These are phyloP conservation scores for Pseudogymnoascus sp. DNA, from an alignment of 2,329 filamentous ascomycete species.

Conservation along the genomic window DNA sequence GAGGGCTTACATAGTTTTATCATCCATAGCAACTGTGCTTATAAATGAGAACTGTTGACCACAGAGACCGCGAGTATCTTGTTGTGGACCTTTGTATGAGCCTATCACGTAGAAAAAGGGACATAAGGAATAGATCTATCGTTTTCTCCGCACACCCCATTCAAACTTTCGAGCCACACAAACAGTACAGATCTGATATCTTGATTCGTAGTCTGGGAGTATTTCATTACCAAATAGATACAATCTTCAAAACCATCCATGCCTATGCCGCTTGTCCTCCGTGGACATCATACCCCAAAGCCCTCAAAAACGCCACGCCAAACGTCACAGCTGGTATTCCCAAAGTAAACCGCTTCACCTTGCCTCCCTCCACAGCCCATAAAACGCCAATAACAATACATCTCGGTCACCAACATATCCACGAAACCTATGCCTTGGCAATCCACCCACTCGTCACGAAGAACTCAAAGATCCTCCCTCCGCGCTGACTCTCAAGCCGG, in stretches of 20 bases:
- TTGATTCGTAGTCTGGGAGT: neutral
- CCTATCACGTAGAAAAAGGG: neutral
- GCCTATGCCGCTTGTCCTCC: neutral
- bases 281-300: neutral
- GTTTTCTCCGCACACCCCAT: neutral
- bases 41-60: neutral
- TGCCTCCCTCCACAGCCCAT: neutral
- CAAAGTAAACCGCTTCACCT: neutral
- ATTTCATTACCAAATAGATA: neutral
- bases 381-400: neutral
- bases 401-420: neutral
- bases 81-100: neutral
- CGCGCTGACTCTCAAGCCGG: constrained; percentile 74
- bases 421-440: constrained; percentile 57
- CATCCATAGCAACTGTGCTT: neutral
- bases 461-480: constrained; percentile 83
- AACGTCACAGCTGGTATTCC: neutral
- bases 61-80: neutral
- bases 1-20: neutral
- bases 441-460: constrained; percentile 92
- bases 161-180: neutral
- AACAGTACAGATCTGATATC: neutral
- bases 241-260: neutral
- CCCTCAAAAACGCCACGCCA: neutral
- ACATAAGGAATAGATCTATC: neutral